These are phyloP conservation scores for Penicillium cataractarum DNA, from an alignment of 495 filamentous ascomycete species.

Conservation along the genomic window DNA sequence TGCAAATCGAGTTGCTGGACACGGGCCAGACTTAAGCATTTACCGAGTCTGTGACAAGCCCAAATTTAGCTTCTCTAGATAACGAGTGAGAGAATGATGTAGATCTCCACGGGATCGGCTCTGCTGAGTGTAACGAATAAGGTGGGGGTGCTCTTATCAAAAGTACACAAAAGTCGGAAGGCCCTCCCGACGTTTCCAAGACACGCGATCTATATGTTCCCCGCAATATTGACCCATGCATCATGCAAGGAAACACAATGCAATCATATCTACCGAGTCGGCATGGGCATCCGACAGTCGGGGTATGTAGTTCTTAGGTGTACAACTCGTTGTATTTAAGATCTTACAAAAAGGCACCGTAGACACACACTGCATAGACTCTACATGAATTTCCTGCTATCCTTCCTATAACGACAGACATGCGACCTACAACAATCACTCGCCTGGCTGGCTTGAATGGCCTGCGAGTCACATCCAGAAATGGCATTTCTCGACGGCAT, in stretches of 20 bases:
- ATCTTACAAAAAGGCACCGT: not conserved
- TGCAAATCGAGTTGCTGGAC: not conserved
- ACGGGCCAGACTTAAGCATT: not conserved
- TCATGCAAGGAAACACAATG: not conserved
- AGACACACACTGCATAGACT: not conserved
- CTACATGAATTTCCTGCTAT: not conserved
- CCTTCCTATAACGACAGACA: not conserved
- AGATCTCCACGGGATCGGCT: not conserved
- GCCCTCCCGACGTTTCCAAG: slow-evolving; percentile 11
- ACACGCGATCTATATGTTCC: slow-evolving; percentile 10
- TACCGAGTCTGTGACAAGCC: too few relatives aligned
- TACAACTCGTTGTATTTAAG: not conserved
- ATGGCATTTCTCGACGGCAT: slow-evolving; percentile 12
- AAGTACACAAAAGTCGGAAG: slow-evolving; percentile 9
- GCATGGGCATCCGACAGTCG: slow-evolving; percentile 9
- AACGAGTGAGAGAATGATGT: too few relatives aligned
- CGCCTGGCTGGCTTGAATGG: slow-evolving; percentile 12
- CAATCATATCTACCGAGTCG: not conserved
- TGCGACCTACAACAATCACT: slow-evolving; percentile 18
- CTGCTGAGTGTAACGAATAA: not conserved
- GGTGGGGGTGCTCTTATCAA: slow-evolving; percentile 11
- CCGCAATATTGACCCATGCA: not conserved
- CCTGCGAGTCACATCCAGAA: slow-evolving; percentile 3
- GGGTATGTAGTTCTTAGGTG: not conserved
- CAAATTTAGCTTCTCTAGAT: too few relatives aligned